phyloP scores from a whole-genome alignment of 2,329 filamentous ascomycete species.

The Fusarium sp. region DNA sequence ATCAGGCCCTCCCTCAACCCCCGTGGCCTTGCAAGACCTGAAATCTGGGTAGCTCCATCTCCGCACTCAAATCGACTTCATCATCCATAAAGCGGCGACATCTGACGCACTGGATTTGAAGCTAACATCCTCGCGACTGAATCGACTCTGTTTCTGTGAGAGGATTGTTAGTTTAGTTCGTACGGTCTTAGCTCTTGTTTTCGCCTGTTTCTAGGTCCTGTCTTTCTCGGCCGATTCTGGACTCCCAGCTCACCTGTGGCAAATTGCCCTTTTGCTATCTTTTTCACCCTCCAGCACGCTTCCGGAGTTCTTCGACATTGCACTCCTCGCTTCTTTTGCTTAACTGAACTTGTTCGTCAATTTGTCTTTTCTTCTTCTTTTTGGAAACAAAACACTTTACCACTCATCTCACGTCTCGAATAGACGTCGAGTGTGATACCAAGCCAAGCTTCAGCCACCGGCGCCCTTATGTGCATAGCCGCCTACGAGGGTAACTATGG shows the following conservation, averaged over 20 bases:
- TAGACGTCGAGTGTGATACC: constrained; percentile 11
- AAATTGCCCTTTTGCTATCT: constrained; percentile 13
- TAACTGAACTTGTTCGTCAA: neutral
- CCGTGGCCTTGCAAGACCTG: constrained; percentile 13
- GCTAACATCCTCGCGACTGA: constrained; percentile 2
- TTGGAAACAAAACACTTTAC: neutral
- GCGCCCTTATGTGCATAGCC: constrained; percentile 25
- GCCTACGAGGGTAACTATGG: constrained; percentile 26
- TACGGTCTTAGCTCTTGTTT: neutral
- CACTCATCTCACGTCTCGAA: constrained; percentile 6
- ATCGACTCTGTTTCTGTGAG: constrained; percentile 2
- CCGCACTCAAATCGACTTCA: constrained; percentile 23
- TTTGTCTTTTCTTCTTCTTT: neutral
- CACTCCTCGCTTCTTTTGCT: neutral
- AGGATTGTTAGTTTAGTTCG: neutral
- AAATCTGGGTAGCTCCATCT: constrained; percentile 27
- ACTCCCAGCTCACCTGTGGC: constrained; percentile 16
- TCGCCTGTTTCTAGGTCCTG: neutral
- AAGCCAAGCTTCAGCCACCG: neutral
- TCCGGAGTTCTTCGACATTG: neutral
- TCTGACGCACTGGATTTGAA: constrained; percentile 25
- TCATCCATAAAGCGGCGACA: constrained; percentile 31
- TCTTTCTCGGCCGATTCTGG: constrained; percentile 3
- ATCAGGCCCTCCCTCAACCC: neutral
- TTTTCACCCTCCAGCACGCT: neutral